phyloP scores from a whole-genome alignment of 176 grass and related monocot genomes.

The Avena sativa region DNA sequence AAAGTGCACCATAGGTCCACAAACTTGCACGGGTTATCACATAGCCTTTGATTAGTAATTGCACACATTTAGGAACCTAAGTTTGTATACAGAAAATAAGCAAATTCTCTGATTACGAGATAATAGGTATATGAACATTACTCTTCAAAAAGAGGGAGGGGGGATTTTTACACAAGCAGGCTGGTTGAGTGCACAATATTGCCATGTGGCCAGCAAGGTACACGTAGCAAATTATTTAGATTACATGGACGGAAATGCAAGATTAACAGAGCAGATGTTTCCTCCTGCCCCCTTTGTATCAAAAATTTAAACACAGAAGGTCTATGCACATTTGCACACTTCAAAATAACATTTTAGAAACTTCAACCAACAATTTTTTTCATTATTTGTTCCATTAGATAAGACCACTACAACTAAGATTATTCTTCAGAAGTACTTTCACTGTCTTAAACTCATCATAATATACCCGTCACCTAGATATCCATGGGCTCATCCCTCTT shows the following conservation, averaged over 20 bases:
- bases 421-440: neutral
- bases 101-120: neutral
- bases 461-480: neutral
- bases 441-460: constrained; percentile 1
- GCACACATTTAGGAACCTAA: neutral
- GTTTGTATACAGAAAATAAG: neutral
- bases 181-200: neutral
- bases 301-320: neutral
- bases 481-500: neutral
- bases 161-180: neutral
- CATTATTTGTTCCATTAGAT: constrained; percentile 1
- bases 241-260: neutral
- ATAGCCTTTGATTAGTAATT: neutral
- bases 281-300: neutral
- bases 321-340: neutral
- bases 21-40: constrained; percentile 10
- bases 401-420: neutral
- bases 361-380: neutral
- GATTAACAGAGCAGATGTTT: neutral
- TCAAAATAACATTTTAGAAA: neutral
- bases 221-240: neutral
- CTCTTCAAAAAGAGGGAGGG: neutral
- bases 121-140: neutral
- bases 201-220: neutral
- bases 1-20: neutral